Percentiles rank a stretch among this genome's conserved stretches.
phyloP scores from a whole-genome alignment of 1,284 basidiomycete species.

The Psilocybe mexicana region DNA sequence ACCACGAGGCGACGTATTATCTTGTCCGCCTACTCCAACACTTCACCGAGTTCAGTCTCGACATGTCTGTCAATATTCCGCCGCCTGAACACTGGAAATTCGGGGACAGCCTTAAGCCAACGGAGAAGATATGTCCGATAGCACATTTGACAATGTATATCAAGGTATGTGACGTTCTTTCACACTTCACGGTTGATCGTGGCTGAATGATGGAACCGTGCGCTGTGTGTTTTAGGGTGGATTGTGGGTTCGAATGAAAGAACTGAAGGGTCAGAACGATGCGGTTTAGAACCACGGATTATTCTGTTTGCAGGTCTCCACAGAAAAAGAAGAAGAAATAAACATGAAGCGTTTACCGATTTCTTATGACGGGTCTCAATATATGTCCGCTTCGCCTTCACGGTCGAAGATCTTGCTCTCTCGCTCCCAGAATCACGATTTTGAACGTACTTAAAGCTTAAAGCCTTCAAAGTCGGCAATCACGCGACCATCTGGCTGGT shows the following conservation, averaged over 20 bases:
- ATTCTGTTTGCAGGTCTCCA: too few species aligned
- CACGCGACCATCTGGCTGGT: too few species aligned
- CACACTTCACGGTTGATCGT: neutral
- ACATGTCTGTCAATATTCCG: constrained; percentile 34
- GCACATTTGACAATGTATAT: constrained; percentile 44
- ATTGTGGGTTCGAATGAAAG: constrained; percentile 4
- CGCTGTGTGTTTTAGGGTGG: neutral
- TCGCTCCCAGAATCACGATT: too few species aligned
- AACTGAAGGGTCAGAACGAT: neutral
- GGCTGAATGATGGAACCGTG: neutral
- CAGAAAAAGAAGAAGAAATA: too few species aligned
- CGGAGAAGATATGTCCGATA: constrained; percentile 37
- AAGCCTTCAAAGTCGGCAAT: too few species aligned
- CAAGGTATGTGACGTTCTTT: constrained; percentile 24
- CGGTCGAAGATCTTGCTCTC: too few species aligned
- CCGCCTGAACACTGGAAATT: constrained; percentile 36
- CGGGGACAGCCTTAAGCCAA: constrained; percentile 28
- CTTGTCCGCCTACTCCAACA: constrained; percentile 40
- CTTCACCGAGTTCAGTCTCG: constrained; percentile 46
- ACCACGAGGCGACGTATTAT: constrained; percentile 36
- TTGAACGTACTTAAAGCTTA: too few species aligned
- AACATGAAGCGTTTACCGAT: too few species aligned
- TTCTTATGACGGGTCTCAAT: too few species aligned
- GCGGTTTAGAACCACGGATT: neutral
- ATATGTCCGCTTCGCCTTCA: too few species aligned